Conservation (phyloP, 2,329 filamentous ascomycete species). For the Xylaria sp. region DNA sequence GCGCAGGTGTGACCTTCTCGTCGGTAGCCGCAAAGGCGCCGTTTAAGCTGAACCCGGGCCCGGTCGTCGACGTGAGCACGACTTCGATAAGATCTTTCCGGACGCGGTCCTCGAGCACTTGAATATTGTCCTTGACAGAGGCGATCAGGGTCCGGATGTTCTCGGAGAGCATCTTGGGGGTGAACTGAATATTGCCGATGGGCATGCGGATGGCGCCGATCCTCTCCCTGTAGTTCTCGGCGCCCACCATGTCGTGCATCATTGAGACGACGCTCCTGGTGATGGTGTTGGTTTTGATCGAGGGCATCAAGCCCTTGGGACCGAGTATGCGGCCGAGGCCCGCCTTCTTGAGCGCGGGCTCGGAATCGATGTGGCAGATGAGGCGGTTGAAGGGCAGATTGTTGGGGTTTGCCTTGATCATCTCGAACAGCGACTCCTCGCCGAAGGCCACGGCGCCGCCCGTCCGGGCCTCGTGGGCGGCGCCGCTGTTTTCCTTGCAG, state of each 20-base stretch:
- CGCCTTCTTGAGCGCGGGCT: constrained; percentile 83
- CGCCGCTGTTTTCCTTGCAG: constrained; percentile 81
- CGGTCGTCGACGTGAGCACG: constrained; percentile 87
- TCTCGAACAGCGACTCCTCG: constrained; percentile 85
- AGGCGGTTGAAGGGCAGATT: constrained; percentile 89
- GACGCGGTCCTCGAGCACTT: constrained; percentile 69
- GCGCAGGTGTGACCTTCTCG: constrained; percentile 64
- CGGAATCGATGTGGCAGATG: constrained; percentile 83
- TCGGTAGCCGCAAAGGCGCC: constrained; percentile 77
- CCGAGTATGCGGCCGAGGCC: constrained; percentile 84
- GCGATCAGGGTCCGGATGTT: constrained; percentile 85
- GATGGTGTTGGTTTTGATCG: constrained; percentile 85
- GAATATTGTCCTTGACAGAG: constrained; percentile 81
- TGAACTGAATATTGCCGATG: constrained; percentile 90
- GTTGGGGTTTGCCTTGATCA: constrained; percentile 73
- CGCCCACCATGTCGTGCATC: constrained; percentile 85
- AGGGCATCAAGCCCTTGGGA: constrained; percentile 93
- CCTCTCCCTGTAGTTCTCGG: constrained; percentile 87
- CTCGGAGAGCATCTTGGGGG: constrained; percentile 83
- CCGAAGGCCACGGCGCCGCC: constrained; percentile 87
- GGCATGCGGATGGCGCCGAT: constrained; percentile 86
- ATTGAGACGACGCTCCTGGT: constrained; percentile 80
- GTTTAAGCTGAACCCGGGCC: constrained; percentile 87
- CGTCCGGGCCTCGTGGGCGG: constrained; percentile 77
- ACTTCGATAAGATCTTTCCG: constrained; percentile 78